Percentiles rank a stretch among this genome's conserved stretches.
Evolutionary conservation across 176 grass and related monocot species (phyloP).

Genomic region (Triticum aestivum): IWGSC_CS_RefSeq_v2.1 NC_057808.1:399201285-399201784

Average conservation of each 20-base stretch:
- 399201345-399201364: not conserved
- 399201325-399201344: constrained; percentile 59
- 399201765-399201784: constrained; percentile 90
- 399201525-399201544: constrained; percentile 91
- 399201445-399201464: constrained; percentile 92
- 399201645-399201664: not conserved
- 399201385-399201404: not conserved
- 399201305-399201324: constrained; percentile 80
- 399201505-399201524: constrained; percentile 88
- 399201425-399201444: not conserved
- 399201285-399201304: constrained; percentile 97
- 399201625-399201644: not conserved
- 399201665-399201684: constrained; percentile 54
- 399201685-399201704: constrained; percentile 91
- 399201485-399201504: constrained; percentile 94
- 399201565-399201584: constrained; percentile 95
- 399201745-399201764: constrained; percentile 70
- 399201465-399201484: constrained; percentile 78
- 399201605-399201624: not conserved
- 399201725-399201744: constrained; percentile 77
- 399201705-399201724: constrained; percentile 84
- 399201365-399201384: not conserved
- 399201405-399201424: not conserved
- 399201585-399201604: constrained; percentile 72
- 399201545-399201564: constrained; percentile 72